Evolutionary conservation across 208 protist species (phyloP).

Genomic region (Phytomonas sp.): DNA sequence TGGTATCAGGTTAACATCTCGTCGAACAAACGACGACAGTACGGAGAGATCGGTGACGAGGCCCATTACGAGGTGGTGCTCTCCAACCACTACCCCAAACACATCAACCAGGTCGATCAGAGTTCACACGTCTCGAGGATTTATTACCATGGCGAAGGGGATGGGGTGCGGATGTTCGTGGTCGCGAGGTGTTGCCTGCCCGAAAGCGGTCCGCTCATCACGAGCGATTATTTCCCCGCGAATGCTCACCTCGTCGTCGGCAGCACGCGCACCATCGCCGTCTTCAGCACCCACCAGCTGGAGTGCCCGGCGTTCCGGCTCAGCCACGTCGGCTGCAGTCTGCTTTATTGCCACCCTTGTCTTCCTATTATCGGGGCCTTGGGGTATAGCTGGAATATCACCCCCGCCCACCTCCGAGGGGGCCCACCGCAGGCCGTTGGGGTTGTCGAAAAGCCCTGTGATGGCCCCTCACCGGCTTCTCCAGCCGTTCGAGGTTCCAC

Average conservation of each 20-base stretch:
- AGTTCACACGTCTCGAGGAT: neutral
- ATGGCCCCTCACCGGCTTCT: too few species aligned
- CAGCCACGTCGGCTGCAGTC: slow-evolving; percentile 20
- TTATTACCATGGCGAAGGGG: slow-evolving; percentile 22
- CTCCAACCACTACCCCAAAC: too few species aligned
- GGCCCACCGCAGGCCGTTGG: too few species aligned
- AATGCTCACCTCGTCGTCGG: slow-evolving; percentile 53
- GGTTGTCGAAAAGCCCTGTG: too few species aligned
- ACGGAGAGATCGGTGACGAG: neutral
- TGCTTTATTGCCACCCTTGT: slow-evolving; percentile 73
- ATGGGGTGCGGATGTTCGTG: slow-evolving; percentile 26
- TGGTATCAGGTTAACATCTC: slow-evolving; percentile 69
- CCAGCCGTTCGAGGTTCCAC: too few species aligned
- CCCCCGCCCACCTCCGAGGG: too few species aligned
- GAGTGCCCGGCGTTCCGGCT: slow-evolving; percentile 30
- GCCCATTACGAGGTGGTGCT: neutral
- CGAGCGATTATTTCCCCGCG: slow-evolving; percentile 63
- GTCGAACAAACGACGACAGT: slow-evolving; percentile 16
- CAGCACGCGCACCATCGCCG: slow-evolving; percentile 33
- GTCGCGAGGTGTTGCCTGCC: slow-evolving; percentile 21
- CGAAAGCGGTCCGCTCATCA: slow-evolving; percentile 43
- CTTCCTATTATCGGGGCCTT: slow-evolving; percentile 57
- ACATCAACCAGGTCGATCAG: neutral
- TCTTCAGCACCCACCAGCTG: slow-evolving; percentile 46
- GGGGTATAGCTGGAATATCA: slow-evolving; percentile 16